Conservation (phyloP, 2,329 filamentous ascomycete species). For the Ophiostoma himal-ulmi region DNA sequence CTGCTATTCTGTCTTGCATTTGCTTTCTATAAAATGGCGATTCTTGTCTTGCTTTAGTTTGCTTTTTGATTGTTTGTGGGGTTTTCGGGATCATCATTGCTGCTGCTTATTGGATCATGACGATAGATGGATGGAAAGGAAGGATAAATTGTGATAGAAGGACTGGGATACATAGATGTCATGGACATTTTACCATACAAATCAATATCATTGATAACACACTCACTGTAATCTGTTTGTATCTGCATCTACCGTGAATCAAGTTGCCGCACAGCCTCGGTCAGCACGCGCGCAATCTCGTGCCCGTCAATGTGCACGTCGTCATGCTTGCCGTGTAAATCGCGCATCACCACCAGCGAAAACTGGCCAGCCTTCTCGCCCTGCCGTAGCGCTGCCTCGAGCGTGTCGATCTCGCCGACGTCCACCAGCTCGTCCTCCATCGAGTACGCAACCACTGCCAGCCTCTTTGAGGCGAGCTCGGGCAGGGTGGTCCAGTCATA, state of each 20-base stretch:
- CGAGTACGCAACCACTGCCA: conserved; percentile 43
- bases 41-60: background rate
- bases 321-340: conserved; percentile 56
- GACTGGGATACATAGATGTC: background rate
- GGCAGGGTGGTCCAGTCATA: conserved; percentile 26
- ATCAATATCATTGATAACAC: background rate
- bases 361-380: conserved; percentile 28
- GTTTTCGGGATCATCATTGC: background rate
- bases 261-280: conserved; percentile 28
- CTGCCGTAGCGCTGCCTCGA: conserved; percentile 44
- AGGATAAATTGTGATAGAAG: background rate
- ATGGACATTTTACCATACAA: background rate
- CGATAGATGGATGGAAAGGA: background rate
- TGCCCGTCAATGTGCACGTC: conserved; percentile 56
- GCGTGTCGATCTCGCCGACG: conserved; percentile 52
- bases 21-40: background rate
- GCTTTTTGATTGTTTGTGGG: background rate
- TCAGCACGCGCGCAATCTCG: conserved; percentile 47
- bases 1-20: background rate
- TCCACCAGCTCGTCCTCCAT: conserved; percentile 47
- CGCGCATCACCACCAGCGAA: conserved; percentile 37
- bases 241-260: background rate
- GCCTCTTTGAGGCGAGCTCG: background rate
- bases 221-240: background rate
- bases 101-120: background rate